Evolutionary conservation across 495 filamentous ascomycete genomes (phyloP), one percentile per base, ranked within the genome.

Genomic region (Penicillium nucicola): DNA sequence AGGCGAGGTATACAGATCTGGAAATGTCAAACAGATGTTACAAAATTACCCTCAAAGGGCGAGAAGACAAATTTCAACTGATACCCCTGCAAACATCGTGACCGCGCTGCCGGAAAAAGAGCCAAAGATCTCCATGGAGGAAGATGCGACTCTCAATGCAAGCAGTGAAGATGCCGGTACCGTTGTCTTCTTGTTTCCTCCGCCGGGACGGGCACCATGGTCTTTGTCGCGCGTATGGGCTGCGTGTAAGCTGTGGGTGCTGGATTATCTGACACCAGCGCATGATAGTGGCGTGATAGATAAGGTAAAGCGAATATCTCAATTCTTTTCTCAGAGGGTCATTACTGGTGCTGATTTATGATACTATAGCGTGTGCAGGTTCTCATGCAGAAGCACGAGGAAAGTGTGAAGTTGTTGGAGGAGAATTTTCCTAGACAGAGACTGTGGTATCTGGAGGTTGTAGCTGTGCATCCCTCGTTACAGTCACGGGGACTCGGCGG

Each of bases 381-480:
- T 11, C 33, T 66, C 3, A 15, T 64, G 10, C 30, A 39, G 6
- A 38, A 45, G 12, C 57, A 66, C 39, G 47, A 53, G 0, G 30
- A 19, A 3, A 25, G 40, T 1, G 48, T 57, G 11, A 7, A 53
- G 7, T 30, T 14, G 1, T 34, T 64, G 6, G 48, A 50, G 22
- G 18, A 28, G 22, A 12, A 35, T 6, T 61, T 61, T 42, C 41
- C 37, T 5, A 33, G 42, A 6, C 19, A 52, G 0, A 35, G 52
- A 34, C 22, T 61, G 15, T 69, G 66, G 63, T 66, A 66, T 40
- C 55, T 66, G 8, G 63, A 66, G 35, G 57, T 69, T 1, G 19
- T 69, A 15, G 63, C 62, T 19, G 63, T 69, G 2, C 63, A 69
- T 55, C 66, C 66, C 8, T 50, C 42, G 3, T 44, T 66, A 10